Base-by-base conservation (phyloP, 352 stramenopile species). In the Saprolegnia diclina region DNA sequence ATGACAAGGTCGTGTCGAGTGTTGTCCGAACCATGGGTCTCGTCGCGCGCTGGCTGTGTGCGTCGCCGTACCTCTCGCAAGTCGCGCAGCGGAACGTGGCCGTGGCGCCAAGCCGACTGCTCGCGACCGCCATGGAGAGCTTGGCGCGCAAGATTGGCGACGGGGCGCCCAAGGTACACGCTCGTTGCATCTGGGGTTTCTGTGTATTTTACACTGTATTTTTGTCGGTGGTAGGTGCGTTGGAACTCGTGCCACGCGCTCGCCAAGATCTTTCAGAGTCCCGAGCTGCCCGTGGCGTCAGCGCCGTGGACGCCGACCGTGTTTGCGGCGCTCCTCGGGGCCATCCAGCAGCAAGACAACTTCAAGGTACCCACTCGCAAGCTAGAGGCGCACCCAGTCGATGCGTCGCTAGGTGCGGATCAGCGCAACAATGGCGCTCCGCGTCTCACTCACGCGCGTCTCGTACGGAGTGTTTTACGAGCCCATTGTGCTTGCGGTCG, bases 191-290 rank as follows among this genome's bases (percentile, higher is more conserved):
- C n/a, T 5, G 10, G 50, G 14, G 16, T n/a, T 11, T 29, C 14
- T 6, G n/a, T n/a, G n/a, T n/a, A n/a, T n/a, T n/a, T n/a, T n/a
- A n/a, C n/a, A n/a, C n/a, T n/a, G n/a, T n/a, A n/a, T n/a, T 24
- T 48, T 48, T 42, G 19, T 5, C 2, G 5, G 35, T 56, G 42
- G 42, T 63, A 59, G 46, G 64, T 70, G 1, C 81, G 87, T 0
- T 95, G 87, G 87, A 95, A 95, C 72, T 85, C 87, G 4, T 95
- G 85, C 52, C 85, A 95, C 61, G 87, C 87, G 11, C 91, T 95
- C n/a, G 87, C 87, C 14, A 95, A 95, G 65, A 78, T 95, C 29
- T 65, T 95, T 72, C 67, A 92, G 9, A 92, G 87, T 67, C 87
- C 87, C 1, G 79, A 72, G n/a, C 69, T 95, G 29, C 85, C 87